Conservation (phyloP, 106 monocot genomes). For the Hemerocallis citrina region DNA sequence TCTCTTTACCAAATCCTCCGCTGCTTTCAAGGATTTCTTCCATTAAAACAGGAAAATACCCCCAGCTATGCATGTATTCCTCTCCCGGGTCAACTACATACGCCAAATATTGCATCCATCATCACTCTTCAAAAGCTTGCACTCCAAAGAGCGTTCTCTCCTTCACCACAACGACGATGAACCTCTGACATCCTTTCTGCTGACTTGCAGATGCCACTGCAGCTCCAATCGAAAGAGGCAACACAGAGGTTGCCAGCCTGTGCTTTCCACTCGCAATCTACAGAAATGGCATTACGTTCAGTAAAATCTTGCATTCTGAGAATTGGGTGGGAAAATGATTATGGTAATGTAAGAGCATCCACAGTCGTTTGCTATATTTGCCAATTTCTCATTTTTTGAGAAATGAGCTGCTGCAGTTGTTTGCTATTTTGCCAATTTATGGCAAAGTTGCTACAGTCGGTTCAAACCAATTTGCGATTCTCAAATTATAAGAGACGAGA, state of each 20-base stretch:
- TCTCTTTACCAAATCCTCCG: neutral
- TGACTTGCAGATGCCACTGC: conserved; percentile 65
- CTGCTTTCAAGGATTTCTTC: neutral
- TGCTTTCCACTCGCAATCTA: conserved; percentile 70
- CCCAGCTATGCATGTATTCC: neutral
- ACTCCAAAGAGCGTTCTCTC: conserved; percentile 39
- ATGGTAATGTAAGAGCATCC: too few relatives aligned
- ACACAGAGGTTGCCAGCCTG: conserved; percentile 66
- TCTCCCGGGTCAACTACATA: conserved; percentile 8
- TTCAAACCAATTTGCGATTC: too few relatives aligned
- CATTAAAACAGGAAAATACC: conserved; percentile 1
- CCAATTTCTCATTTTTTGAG: too few relatives aligned
- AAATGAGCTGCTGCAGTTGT: too few relatives aligned
- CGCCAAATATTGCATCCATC: neutral
- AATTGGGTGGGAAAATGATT: too few relatives aligned
- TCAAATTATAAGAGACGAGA: too few relatives aligned
- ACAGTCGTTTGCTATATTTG: too few relatives aligned
- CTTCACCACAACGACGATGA: conserved; percentile 45
- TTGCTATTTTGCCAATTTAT: too few relatives aligned
- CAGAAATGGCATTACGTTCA: neutral
- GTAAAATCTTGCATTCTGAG: too few relatives aligned
- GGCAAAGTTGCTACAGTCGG: too few relatives aligned
- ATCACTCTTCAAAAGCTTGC: conserved; percentile 21
- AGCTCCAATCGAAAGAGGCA: conserved; percentile 66
- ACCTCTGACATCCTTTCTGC: conserved; percentile 44